phyloP scores from a whole-genome alignment of 2,329 filamentous ascomycete genomes.

The Myriosclerotinia scirpicola region DNA sequence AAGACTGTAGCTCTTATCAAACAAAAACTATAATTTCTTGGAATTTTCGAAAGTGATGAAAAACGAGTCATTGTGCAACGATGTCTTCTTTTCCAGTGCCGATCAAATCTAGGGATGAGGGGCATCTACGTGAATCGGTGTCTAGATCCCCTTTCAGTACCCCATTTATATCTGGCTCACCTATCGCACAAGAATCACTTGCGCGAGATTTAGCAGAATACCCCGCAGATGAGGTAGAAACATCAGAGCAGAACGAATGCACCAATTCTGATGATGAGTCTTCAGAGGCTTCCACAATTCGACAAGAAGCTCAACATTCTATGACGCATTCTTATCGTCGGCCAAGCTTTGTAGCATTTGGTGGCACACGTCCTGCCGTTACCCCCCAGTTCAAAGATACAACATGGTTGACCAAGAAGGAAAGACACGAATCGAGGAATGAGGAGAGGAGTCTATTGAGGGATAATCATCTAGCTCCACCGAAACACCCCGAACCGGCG shows the following conservation, averaged over 20 bases:
- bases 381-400: slow-evolving; percentile 55
- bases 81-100: slow-evolving; percentile 37
- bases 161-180: slow-evolving; percentile 59
- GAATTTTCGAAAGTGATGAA: not conserved
- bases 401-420: slow-evolving; percentile 51
- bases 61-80: slow-evolving; percentile 3
- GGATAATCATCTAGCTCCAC: slow-evolving; percentile 65
- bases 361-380: slow-evolving; percentile 68
- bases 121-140: slow-evolving; percentile 28
- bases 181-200: slow-evolving; percentile 64
- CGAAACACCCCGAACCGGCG: slow-evolving; percentile 51
- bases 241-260: slow-evolving; percentile 44
- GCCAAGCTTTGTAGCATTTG: slow-evolving; percentile 73
- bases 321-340: slow-evolving; percentile 70
- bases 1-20: slow-evolving; percentile 4
- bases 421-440: slow-evolving; percentile 56
- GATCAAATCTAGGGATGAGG: slow-evolving; percentile 28
- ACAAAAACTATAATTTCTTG: not conserved
- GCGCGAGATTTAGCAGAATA: slow-evolving; percentile 66
- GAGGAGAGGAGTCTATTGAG: slow-evolving; percentile 62
- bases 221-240: slow-evolving; percentile 54
- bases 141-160: slow-evolving; percentile 42
- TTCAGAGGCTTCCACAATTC: slow-evolving; percentile 41
- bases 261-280: slow-evolving; percentile 43
- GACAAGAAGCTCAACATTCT: slow-evolving; percentile 45